Base-by-base conservation (phyloP, 2,329 filamentous ascomycete genomes). In the Zymoseptoria crescenta region DNA sequence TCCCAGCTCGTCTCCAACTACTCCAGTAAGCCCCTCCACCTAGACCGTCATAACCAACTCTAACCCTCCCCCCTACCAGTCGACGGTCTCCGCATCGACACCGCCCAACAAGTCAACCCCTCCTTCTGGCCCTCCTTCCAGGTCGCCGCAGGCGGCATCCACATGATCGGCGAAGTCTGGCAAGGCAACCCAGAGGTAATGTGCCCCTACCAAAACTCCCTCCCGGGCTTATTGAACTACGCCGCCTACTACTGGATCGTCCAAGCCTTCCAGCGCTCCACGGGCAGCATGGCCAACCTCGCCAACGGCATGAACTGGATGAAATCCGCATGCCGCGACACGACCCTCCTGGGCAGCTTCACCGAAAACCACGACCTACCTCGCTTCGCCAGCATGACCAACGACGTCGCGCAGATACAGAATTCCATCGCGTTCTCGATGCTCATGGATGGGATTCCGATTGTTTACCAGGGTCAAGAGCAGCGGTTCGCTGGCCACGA, bases 391-490 rank as follows among this genome's bases (percentile, higher is more conserved):
- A 78, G 72, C 62, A 68, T 76, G 59, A 83, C 79, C 54, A 69
- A 73, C 10, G 83, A 86, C 65, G 68, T 77, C 2, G 69, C 80
- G 60, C 76, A 85, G 1, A 79, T 83, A 52, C 81, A 82, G 67
- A 87, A 87, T 64, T 78, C 80, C 4, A 75, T 87, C 41, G 77
- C 82, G 0, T 86, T 83, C 62, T 79, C 79, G 20, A 78, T 87
- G 16, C 77, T 87, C 16, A 74, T 74, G 1, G 76, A 84, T 56
- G 84, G 84, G 16, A 81, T 87, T 35, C 83, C 83, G 0, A 83
- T 86, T 57, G 76, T 86, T 28, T 87, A 87, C 70, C 80, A 85
- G 64, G 84, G 84, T 27, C 81, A 83, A 60, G 84, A 87, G 70
- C 84, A 87, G 66, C 80, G 79, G 55, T 83, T 79, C 67, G 68